Conservation (phyloP, 2,329 filamentous ascomycete genomes). For the Camptophora hylomeconis region DNA sequence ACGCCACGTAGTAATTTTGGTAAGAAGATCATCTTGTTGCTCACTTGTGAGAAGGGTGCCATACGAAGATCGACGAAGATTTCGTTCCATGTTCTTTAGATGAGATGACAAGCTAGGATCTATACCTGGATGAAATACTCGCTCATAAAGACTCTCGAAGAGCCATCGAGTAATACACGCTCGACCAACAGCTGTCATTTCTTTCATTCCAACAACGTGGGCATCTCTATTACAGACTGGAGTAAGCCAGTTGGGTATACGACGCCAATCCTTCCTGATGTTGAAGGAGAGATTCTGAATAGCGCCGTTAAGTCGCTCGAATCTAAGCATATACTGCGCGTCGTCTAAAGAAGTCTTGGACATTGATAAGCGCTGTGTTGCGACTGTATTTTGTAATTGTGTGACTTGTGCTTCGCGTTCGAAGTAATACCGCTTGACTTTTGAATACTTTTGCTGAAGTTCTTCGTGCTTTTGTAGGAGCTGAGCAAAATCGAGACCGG, state of each 20-base stretch:
- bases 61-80: constrained; percentile 49
- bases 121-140: constrained; percentile 82
- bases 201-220: constrained; percentile 75
- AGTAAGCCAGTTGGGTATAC: constrained; percentile 67
- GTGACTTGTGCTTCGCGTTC: constrained; percentile 84
- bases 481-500: constrained; percentile 31
- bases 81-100: constrained; percentile 76
- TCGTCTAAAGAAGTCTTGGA: constrained; percentile 92
- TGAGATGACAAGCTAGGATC: constrained; percentile 62
- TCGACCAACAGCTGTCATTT: constrained; percentile 92
- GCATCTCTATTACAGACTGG: constrained; percentile 74
- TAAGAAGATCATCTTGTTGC: constrained; percentile 70
- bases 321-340: constrained; percentile 80
- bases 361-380: constrained; percentile 86
- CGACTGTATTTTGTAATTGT: constrained; percentile 90
- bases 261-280: constrained; percentile 86
- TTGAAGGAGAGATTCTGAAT: constrained; percentile 93
- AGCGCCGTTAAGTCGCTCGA: constrained; percentile 81
- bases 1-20: constrained; percentile 84
- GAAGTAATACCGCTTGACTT: constrained; percentile 95
- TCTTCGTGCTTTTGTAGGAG: constrained; percentile 32
- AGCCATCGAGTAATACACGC: constrained; percentile 84
- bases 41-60: constrained; percentile 12
- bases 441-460: constrained; percentile 78
- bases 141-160: constrained; percentile 79